Evolutionary conservation across 2,329 filamentous ascomycete genomes (phyloP), one percentile per base, ranked within the genome.

Genomic region (Fusarium anthophilum): DNA sequence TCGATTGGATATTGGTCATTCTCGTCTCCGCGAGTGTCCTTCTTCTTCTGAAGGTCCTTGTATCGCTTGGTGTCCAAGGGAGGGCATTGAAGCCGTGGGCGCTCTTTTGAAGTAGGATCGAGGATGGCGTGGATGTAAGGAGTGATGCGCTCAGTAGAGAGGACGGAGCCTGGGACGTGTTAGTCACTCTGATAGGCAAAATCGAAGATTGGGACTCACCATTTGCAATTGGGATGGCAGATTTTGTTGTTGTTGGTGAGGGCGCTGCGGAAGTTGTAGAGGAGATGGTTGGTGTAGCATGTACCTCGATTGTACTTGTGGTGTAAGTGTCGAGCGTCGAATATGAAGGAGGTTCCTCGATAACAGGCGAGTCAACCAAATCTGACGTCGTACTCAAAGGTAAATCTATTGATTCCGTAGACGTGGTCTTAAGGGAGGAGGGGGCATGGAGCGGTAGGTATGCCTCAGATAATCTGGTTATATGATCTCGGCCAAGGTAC

Each of bases 71-170:
- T 62, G 44, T 78, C 58, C 10, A 76, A 37, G 18, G 51, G 47
- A 35, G 80, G 81, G 38, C 81, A 83, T 28, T 80, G 58, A 4
- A 83, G 65, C 2, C 78, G 73, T 12, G 74, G 69, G 13, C 79
- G 70, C 10, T 69, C 70, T 17, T 74, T 76, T 17, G 78, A 74
- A n/a, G 66, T 57, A 11, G 77, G 74, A 48, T 81, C 65, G 43
- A 83, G 60, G 15, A 83, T 83, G 9, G 81, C 77, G 17, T 78
- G 54, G 14, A 81, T 66, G 45, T 81, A 82, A 12, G 72, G 66
- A 13, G 75, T 50, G 22, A 80, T 73, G 45, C 68, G 71, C 41
- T 74, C 51, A 6, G 71, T 48, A 18, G 70, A 61, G n/a, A 79
- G 64, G 22, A 77, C 38, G 30, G 14, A 86, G 77, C 2, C 84